Conservation (phyloP, 441 rosid genomes). For the Daphne laureola region DNA sequence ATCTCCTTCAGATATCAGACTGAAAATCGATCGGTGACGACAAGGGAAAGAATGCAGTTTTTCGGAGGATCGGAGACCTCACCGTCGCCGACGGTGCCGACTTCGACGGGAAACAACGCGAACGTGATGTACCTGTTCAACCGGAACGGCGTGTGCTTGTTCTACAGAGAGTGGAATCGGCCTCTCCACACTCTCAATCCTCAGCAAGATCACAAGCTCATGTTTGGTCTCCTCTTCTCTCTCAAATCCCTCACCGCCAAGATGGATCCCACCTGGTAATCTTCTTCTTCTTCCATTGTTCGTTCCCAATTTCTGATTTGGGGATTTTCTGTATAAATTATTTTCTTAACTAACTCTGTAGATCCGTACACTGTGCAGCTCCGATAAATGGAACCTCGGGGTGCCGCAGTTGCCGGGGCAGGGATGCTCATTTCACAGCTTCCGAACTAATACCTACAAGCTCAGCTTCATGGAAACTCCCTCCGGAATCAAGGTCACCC, state of each 20-base stretch:
- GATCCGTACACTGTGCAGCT: conserved; percentile 22
- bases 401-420: conserved; percentile 88
- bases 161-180: conserved; percentile 85
- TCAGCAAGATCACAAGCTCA: conserved; percentile 87
- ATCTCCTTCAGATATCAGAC: too few species aligned
- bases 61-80: conserved; percentile 87
- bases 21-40: not conserved
- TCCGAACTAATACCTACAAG: conserved; percentile 84
- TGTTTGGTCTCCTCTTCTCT: conserved; percentile 83
- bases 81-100: conserved; percentile 66
- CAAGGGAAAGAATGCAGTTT: conserved; percentile 56
- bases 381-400: conserved; percentile 77
- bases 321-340: not conserved
- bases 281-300: conserved; percentile 3
- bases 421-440: conserved; percentile 90
- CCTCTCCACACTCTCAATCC: conserved; percentile 75
- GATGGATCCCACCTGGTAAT: conserved; percentile 81
- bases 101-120: conserved; percentile 68
- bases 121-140: conserved; percentile 81
- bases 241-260: conserved; percentile 83
- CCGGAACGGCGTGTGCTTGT: conserved; percentile 75
- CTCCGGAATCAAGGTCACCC: conserved; percentile 75
- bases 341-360: too few species aligned
- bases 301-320: not conserved
- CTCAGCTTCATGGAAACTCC: conserved; percentile 96